Base-by-base conservation (phyloP, 768 basidiomycete species). In the Agrocybe praecox region DNA sequence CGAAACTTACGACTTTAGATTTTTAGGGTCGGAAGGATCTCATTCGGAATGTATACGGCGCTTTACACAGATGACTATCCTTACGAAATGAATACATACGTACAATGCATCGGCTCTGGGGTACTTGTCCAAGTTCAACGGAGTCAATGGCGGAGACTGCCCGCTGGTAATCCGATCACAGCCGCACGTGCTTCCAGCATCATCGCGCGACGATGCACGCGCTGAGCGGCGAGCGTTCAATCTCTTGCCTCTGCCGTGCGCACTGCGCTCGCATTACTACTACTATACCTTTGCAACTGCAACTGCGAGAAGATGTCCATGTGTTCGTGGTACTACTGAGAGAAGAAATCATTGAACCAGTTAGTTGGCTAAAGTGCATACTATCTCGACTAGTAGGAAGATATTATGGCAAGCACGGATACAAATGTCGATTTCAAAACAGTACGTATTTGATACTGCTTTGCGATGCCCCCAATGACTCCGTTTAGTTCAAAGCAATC, bases 401-500 rank as follows among this genome's bases (percentile, higher is more conserved):
- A 29, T 29, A 29, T 5, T 29, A 29, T 29, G 26, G 26, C 26
- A 29, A 5, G 5, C 4, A 9, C 56, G 15, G 56, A 62, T 34
- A 52, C 54, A n/a, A 45, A 21, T 42, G 42, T 55, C 23, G 57
- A 64, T 23, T 71, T 71, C 52, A 62, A 59, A 22, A 65, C 57
- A 58, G 67, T 40, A 12, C 12, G 36, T n/a, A 6, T 6, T 12
- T 14, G 6, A 40, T 40, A 3, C 5, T 6, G 6, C 12, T 40
- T n/a, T 40, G 14, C 3, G 14, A 40, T 4, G 43, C 17, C 36
- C 54, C 11, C 22, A 23, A 43, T 46, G 22, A 53, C 15, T 22
- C 33, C 24, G 33, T 53, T 52, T 45, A 84, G 82, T 70, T 84
- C 53, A 98, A 95, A 75, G 73, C 76, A 19, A 74, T 85, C 24